Conservation (phyloP, 179 eudicot genomes). For the Silene vulgaris region DNA sequence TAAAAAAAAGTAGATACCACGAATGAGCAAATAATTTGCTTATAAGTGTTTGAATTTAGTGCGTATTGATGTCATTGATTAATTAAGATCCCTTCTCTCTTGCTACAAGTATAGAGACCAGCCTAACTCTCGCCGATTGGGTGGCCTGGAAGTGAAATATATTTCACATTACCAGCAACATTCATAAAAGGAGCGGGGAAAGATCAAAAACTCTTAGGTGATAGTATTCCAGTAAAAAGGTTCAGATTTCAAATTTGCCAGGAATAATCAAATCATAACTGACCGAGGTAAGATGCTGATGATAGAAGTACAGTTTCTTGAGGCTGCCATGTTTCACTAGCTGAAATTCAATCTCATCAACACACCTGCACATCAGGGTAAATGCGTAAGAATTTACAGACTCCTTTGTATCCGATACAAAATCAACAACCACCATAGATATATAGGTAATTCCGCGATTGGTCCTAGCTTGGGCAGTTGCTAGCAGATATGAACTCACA, state of each 20-base stretch:
- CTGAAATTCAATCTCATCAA: conserved; percentile 93
- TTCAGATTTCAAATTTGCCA: conserved; percentile 17
- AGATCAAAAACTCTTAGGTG: conserved; percentile 3
- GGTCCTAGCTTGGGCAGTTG: neutral
- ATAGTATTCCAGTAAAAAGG: neutral
- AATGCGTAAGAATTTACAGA: conserved; percentile 19
- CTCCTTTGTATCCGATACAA: neutral
- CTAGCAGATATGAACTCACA: neutral
- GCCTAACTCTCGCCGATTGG: neutral
- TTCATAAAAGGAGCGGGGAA: neutral
- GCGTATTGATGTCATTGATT: neutral
- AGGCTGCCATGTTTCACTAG: conserved; percentile 91
- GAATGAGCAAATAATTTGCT: neutral
- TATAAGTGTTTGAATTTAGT: neutral
- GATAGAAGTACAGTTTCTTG: conserved; percentile 92
- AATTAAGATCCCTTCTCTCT: neutral
- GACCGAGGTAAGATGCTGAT: conserved; percentile 93
- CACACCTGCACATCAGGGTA: conserved; percentile 56
- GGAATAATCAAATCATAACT: conserved; percentile 29
- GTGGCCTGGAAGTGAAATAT: conserved; percentile 6
- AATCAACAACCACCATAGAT: neutral
- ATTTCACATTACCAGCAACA: neutral
- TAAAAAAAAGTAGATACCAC: neutral
- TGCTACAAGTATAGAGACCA: neutral
- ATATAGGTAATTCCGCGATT: neutral